phyloP scores from a whole-genome alignment of 169 alveolate species.

The Eimeria nieschulzi region DNA sequence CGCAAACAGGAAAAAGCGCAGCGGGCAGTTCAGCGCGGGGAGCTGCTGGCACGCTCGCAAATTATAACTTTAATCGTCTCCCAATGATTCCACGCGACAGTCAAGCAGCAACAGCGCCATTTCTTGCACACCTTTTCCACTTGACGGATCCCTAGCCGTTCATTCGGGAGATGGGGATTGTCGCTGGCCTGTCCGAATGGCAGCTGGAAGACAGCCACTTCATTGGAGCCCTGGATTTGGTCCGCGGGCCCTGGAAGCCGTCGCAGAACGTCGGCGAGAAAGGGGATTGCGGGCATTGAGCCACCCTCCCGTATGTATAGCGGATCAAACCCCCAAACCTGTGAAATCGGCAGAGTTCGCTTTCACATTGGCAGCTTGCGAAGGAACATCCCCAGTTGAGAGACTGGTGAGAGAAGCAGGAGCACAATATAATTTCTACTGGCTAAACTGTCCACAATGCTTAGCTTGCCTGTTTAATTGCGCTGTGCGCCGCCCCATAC shows the following conservation, averaged over 20 bases:
- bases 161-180: conserved; percentile 76
- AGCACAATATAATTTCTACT: no score
- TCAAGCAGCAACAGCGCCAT: background rate
- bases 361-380: no score
- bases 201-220: conserved; percentile 69
- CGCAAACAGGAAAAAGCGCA: conserved; percentile 8
- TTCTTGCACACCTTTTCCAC: conserved; percentile 50
- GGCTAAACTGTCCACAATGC: no score
- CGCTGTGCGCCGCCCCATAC: conserved; percentile 60
- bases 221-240: background rate
- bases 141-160: conserved; percentile 67
- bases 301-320: conserved; percentile 75
- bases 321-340: conserved; percentile 75
- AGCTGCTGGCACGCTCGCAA: background rate
- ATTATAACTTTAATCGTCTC: background rate
- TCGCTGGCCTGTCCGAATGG: conserved; percentile 78
- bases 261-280: conserved; percentile 51
- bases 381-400: no score
- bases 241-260: conserved; percentile 26
- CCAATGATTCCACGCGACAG: no score
- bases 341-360: background rate
- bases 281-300: conserved; percentile 73
- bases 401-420: no score
- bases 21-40: background rate
- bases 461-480: conserved; percentile 23